phyloP scores from a whole-genome alignment of 2,329 filamentous ascomycete species.

The Cladosporium sp. region DNA sequence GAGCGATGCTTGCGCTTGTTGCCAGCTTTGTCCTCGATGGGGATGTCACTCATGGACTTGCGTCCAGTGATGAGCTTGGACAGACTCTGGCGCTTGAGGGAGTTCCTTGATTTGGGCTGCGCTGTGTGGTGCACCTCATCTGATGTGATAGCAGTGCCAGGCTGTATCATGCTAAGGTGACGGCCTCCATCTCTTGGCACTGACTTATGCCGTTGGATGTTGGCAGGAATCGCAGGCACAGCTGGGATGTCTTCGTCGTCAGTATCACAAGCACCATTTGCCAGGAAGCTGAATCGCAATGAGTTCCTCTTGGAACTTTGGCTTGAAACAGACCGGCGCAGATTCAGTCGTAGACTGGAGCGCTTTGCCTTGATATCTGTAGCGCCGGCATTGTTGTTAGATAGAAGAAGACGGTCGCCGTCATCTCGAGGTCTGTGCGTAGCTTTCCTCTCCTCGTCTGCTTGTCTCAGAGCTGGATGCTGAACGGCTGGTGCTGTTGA shows the following conservation, averaged over 20 bases:
- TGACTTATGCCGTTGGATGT: conserved; percentile 5
- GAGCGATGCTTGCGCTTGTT: conserved; percentile 18
- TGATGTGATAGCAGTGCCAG: conserved; percentile 12
- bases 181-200: background rate
- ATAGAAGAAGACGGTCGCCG: background rate
- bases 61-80: conserved; percentile 6
- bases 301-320: conserved; percentile 15
- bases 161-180: background rate
- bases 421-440: conserved; percentile 1
- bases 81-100: conserved; percentile 7
- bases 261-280: conserved; percentile 1
- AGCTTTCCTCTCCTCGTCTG: background rate
- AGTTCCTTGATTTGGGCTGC: conserved; percentile 1
- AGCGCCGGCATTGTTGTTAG: background rate
- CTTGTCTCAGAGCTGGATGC: background rate
- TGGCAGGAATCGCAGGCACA: conserved; percentile 3
- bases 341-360: conserved; percentile 1
- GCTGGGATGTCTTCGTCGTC: conserved; percentile 12
- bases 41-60: conserved; percentile 1
- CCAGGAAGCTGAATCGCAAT: conserved; percentile 12
- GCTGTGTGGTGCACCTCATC: conserved; percentile 1
- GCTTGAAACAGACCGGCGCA: background rate
- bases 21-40: background rate
- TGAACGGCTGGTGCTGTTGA: conserved; percentile 8
- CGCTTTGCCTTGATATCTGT: conserved; percentile 10